These are phyloP conservation scores for Leccinellum rugosiceps DNA, from an alignment of 768 basidiomycete species.

Conservation along the genomic window DNA sequence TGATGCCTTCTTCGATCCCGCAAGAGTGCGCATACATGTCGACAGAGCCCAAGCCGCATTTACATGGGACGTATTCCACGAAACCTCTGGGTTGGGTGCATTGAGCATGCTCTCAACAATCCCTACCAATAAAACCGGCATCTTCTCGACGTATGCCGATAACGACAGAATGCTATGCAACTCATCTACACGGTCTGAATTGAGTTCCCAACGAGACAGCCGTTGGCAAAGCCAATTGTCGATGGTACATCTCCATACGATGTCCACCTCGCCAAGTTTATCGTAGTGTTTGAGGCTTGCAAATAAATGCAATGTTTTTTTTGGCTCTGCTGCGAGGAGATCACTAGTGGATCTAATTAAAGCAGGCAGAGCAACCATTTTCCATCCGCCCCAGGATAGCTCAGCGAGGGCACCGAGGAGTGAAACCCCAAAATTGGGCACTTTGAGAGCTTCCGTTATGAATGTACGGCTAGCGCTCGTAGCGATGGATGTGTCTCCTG, in stretches of 20 bases:
- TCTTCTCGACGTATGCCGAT: constrained; percentile 46
- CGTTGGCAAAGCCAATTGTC: constrained; percentile 46
- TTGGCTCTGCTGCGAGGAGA: constrained; percentile 44
- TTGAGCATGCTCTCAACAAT: constrained; percentile 45
- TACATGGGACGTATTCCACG: constrained; percentile 32
- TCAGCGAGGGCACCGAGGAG: constrained; percentile 62
- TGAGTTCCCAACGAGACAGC: constrained; percentile 41
- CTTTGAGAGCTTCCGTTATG: constrained; percentile 23
- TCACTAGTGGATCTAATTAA: constrained; percentile 50
- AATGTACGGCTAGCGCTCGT: constrained; percentile 47
- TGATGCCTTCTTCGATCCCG: constrained; percentile 35
- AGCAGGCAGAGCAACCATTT: constrained; percentile 57
- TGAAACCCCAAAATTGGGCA: constrained; percentile 44
- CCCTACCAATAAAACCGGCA: constrained; percentile 40
- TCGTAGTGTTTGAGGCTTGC: constrained; percentile 45
- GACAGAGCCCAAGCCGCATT: constrained; percentile 57
- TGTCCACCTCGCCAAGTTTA: constrained; percentile 54
- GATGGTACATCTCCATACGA: constrained; percentile 55
- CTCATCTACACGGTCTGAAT: constrained; percentile 43
- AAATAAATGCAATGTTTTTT: constrained; percentile 45
- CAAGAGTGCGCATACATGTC: constrained; percentile 53
- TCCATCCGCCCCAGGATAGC: constrained; percentile 76
- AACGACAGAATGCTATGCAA: constrained; percentile 55
- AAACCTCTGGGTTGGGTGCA: constrained; percentile 25
- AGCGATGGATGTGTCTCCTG: constrained; percentile 41